These are phyloP conservation scores for Akebia trifoliata DNA, from an alignment of 164 flowering plant species.

Conservation along the genomic window DNA sequence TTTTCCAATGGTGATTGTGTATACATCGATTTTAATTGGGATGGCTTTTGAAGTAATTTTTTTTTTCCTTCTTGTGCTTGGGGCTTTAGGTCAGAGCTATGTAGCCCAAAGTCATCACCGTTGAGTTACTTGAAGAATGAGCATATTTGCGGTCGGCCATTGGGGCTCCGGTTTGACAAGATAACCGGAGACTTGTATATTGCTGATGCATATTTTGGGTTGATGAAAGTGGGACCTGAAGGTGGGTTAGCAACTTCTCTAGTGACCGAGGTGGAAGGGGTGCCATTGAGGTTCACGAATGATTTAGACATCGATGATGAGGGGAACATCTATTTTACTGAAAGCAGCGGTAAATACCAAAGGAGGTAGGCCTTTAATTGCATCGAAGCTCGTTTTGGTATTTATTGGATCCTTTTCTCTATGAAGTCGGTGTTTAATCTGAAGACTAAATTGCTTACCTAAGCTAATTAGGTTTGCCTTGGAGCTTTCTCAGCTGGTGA, in stretches of 20 bases:
- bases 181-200: constrained; percentile 85
- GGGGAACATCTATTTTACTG: constrained; percentile 89
- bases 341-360: constrained; percentile 70
- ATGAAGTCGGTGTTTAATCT: no score
- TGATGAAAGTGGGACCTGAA: constrained; percentile 88
- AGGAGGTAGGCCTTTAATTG: constrained; percentile 52
- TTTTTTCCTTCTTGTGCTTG: no score
- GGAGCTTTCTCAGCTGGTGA: no score
- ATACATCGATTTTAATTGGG: no score
- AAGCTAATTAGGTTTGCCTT: no score
- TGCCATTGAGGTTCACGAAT: constrained; percentile 74
- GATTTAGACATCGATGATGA: constrained; percentile 87
- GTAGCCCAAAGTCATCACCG: constrained; percentile 64
- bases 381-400: no score
- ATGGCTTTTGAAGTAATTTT: no score
- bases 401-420: no score
- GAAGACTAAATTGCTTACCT: no score
- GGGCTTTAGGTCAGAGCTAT: constrained; percentile 50
- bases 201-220: constrained; percentile 92
- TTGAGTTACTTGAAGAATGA: constrained; percentile 61
- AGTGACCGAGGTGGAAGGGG: constrained; percentile 75
- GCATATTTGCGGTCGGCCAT: constrained; percentile 91
- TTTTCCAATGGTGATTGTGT: no score
- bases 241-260: constrained; percentile 86
- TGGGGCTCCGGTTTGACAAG: constrained; percentile 87